These are phyloP conservation scores for Phytophthora citrophthora DNA, from an alignment of 352 stramenopile species.

Conservation along the genomic window DNA sequence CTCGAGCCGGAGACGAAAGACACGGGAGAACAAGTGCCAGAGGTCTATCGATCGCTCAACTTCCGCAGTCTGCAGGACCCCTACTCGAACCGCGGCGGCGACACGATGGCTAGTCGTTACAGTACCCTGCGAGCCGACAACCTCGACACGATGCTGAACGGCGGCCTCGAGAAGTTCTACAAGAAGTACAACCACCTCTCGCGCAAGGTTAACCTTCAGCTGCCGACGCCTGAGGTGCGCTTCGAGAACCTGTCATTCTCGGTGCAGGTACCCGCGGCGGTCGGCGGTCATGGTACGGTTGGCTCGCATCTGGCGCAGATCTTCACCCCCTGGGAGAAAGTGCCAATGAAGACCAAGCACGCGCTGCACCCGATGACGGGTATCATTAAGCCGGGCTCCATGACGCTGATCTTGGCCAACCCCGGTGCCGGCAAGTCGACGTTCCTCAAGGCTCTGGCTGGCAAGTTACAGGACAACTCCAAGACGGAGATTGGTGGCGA, in stretches of 20 bases:
- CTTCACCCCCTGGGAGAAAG: conserved; percentile 58
- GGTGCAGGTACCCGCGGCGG: conserved; percentile 53
- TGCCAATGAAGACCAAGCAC: conserved; percentile 23
- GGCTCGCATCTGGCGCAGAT: conserved; percentile 55
- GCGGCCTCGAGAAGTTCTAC: conserved; percentile 82
- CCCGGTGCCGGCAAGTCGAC: too few species aligned
- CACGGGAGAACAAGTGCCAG: background rate
- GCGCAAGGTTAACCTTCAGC: conserved; percentile 60
- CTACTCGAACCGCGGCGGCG: conserved; percentile 51
- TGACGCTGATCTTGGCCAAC: too few species aligned
- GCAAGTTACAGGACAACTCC: too few species aligned
- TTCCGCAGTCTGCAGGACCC: conserved; percentile 77
- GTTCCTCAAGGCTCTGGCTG: too few species aligned
- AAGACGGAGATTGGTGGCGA: conserved; percentile 57
- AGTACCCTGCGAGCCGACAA: conserved; percentile 67
- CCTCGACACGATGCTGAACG: conserved; percentile 68
- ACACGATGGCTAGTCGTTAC: conserved; percentile 40
- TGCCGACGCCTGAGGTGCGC: conserved; percentile 56
- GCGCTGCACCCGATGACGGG: too few species aligned
- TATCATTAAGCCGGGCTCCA: too few species aligned
- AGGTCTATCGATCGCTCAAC: conserved; percentile 69
- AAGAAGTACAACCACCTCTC: conserved; percentile 84
- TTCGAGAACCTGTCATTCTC: conserved; percentile 82
- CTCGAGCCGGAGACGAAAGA: background rate
- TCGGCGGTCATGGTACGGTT: conserved; percentile 58